Conservation (phyloP, 2,329 filamentous ascomycete genomes). For the Berkeleyomyces basicola region DNA sequence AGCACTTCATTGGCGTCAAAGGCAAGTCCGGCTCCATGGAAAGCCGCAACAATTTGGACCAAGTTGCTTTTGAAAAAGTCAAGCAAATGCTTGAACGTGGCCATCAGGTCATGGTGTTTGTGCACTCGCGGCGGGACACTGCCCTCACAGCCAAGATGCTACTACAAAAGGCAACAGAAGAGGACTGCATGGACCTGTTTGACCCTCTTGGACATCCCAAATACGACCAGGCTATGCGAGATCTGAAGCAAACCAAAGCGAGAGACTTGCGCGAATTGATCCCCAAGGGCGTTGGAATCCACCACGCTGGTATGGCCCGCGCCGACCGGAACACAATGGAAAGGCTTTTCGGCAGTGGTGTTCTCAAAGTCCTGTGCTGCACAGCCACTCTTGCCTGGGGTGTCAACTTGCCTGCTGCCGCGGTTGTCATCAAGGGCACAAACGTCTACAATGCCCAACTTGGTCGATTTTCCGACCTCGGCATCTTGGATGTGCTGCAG, state of each 20-base stretch:
- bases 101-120: slow-evolving; percentile 99
- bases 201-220: slow-evolving; percentile 63
- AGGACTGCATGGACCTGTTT: slow-evolving; percentile 65
- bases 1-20: slow-evolving; percentile 93
- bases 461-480: slow-evolving; percentile 89
- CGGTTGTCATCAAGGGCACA: slow-evolving; percentile 94
- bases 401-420: slow-evolving; percentile 92
- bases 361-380: slow-evolving; percentile 96
- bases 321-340: slow-evolving; percentile 94
- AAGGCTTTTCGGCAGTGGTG: slow-evolving; percentile 71
- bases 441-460: slow-evolving; percentile 94
- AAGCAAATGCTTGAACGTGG: slow-evolving; percentile 76
- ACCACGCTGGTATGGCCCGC: slow-evolving; percentile 92
- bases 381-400: slow-evolving; percentile 96
- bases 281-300: slow-evolving; percentile 79
- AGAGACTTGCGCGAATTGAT: slow-evolving; percentile 78
- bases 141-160: slow-evolving; percentile 74
- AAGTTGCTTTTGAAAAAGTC: slow-evolving; percentile 82
- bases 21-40: slow-evolving; percentile 70
- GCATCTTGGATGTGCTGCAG: slow-evolving; percentile 90
- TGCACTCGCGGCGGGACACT: slow-evolving; percentile 91
- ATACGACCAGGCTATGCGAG: slow-evolving; percentile 63
- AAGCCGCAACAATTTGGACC: slow-evolving; percentile 78
- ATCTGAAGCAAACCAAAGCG: slow-evolving; percentile 74
- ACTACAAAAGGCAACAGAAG: slow-evolving; percentile 69